Evolutionary conservation across 768 basidiomycete genomes (phyloP).

Genomic region (Amanita inopinata): DNA sequence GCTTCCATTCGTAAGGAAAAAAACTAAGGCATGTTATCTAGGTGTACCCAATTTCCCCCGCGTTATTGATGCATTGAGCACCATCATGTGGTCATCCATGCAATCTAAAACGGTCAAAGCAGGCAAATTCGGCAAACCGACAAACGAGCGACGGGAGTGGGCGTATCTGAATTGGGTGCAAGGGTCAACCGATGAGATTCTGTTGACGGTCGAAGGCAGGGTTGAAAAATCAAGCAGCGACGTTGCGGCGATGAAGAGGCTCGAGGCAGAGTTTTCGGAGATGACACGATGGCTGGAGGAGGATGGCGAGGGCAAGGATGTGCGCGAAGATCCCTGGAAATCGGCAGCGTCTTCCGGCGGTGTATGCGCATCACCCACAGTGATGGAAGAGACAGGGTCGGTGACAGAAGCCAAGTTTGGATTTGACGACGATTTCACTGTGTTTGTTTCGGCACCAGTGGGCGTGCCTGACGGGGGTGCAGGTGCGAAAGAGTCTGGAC

Average conservation of each 20-base stretch:
- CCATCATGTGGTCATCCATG: slow-evolving; percentile 87
- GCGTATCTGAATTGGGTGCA: slow-evolving; percentile 33
- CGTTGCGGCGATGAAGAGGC: slow-evolving; percentile 21
- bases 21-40: slow-evolving; percentile 14
- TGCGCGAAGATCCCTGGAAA: slow-evolving; percentile 32
- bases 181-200: slow-evolving; percentile 26
- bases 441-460: slow-evolving; percentile 57
- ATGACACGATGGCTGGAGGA: slow-evolving; percentile 57
- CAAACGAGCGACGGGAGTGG: slow-evolving; percentile 20
- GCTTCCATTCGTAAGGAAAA: background rate
- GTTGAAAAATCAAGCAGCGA: slow-evolving; percentile 12
- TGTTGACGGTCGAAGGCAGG: slow-evolving; percentile 17
- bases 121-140: slow-evolving; percentile 16
- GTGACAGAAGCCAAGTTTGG: slow-evolving; percentile 17
- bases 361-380: slow-evolving; percentile 18
- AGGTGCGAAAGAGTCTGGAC: slow-evolving; percentile 16
- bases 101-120: slow-evolving; percentile 24
- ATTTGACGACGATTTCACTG: slow-evolving; percentile 77
- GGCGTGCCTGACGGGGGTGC: slow-evolving; percentile 7
- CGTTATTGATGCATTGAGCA: slow-evolving; percentile 70
- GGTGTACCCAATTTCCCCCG: slow-evolving; percentile 50
- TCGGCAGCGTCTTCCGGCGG: slow-evolving; percentile 21
- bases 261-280: slow-evolving; percentile 45
- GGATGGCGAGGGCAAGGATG: slow-evolving; percentile 23
- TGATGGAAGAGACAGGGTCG: slow-evolving; percentile 3